phyloP scores from a whole-genome alignment of 2,329 filamentous ascomycete species.

The Monosporascus sp. region DNA sequence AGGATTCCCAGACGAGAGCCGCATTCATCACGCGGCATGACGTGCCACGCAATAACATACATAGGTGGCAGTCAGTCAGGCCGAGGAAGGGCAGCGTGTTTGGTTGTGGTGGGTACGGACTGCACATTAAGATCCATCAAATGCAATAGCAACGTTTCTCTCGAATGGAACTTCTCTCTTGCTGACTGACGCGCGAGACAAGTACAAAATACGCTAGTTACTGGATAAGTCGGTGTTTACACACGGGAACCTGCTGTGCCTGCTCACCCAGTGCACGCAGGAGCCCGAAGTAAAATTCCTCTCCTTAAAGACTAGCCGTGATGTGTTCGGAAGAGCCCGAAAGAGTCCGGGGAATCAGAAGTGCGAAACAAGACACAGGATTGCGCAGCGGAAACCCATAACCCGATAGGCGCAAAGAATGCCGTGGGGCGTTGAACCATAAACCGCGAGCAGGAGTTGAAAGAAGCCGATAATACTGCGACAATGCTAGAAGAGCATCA shows the following conservation, averaged over 20 bases:
- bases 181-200: too few species aligned
- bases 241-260: background rate
- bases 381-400: background rate
- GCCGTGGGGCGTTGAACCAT: background rate
- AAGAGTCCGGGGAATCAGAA: background rate
- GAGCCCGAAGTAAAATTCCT: background rate
- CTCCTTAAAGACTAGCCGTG: background rate
- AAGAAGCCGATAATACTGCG: background rate
- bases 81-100: too few species aligned
- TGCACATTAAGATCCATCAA: too few species aligned
- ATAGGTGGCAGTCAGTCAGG: too few species aligned
- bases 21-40: too few species aligned
- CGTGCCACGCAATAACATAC: too few species aligned
- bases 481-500: background rate
- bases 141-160: too few species aligned
- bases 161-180: too few species aligned
- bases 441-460: background rate
- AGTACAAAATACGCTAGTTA: too few species aligned
- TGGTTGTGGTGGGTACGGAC: too few species aligned
- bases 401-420: background rate
- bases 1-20: too few species aligned
- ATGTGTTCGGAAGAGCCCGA: background rate
- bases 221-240: background rate
- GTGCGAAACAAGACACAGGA: background rate
- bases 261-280: slow-evolving; percentile 5